Evolutionary conservation across 345 rosid species (phyloP).

Genomic region (Eucalyptus lansdowneana): DNA sequence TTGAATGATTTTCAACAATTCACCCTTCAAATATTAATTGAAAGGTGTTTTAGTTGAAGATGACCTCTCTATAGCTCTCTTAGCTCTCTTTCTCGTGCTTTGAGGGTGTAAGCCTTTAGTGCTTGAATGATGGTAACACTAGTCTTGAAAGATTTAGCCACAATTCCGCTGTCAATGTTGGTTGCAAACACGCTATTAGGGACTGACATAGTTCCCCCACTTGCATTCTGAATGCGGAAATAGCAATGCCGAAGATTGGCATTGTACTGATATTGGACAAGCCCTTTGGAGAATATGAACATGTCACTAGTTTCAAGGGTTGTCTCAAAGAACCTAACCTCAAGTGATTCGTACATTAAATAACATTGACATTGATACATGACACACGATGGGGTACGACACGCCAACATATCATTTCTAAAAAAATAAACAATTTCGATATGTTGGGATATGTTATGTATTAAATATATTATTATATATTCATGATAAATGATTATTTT

Average conservation of each 20-base stretch:
- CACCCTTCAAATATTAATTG: neutral
- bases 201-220: constrained; percentile 1
- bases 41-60: neutral
- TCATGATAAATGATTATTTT: no score
- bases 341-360: neutral
- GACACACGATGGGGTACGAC: no score
- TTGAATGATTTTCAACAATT: neutral
- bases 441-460: no score
- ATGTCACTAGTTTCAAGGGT: neutral
- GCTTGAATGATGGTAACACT: neutral
- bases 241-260: neutral
- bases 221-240: constrained; percentile 3
- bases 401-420: no score
- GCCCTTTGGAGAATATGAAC: constrained; percentile 3
- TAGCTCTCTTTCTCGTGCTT: neutral
- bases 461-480: no score
- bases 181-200: neutral
- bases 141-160: constrained; percentile 11
- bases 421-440: no score
- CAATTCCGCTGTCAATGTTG: neutral
- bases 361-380: no score
- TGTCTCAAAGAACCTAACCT: neutral
- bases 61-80: neutral
- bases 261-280: constrained; percentile 7
- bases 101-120: neutral